These are phyloP conservation scores for Lachnellula cervina DNA, from an alignment of 2,329 filamentous ascomycete genomes.

Conservation along the genomic window DNA sequence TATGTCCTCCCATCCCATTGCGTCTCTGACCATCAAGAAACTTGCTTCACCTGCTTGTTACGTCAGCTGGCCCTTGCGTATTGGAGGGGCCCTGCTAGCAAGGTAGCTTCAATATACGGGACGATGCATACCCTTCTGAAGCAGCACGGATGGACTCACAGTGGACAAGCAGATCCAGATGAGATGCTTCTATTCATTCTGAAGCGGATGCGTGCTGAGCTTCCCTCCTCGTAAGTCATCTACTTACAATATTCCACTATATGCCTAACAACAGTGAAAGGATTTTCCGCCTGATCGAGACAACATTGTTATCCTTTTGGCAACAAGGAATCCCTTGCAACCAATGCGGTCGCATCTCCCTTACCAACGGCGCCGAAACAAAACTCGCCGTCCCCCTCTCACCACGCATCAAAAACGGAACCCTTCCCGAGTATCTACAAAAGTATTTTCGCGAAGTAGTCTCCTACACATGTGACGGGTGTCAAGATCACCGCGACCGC, in stretches of 20 bases:
- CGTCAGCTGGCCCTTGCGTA: slow-evolving; percentile 9
- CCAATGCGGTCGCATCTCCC: slow-evolving; percentile 22
- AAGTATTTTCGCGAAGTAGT: slow-evolving; percentile 22
- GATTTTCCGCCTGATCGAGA: slow-evolving; percentile 17
- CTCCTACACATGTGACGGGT: slow-evolving; percentile 26
- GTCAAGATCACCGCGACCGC: slow-evolving; percentile 14
- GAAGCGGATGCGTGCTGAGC: slow-evolving; percentile 21
- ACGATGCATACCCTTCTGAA: neutral
- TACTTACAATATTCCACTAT: neutral
- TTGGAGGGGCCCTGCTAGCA: slow-evolving; percentile 9
- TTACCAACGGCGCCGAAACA: slow-evolving; percentile 19
- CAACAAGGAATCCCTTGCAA: slow-evolving; percentile 20
- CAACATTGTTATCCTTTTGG: slow-evolving; percentile 15
- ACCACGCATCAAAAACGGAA: slow-evolving; percentile 14
- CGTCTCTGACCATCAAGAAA: neutral
- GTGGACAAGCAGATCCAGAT: slow-evolving; percentile 29
- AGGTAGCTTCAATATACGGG: slow-evolving; percentile 5
- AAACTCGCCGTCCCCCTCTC: slow-evolving; percentile 25
- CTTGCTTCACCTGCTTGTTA: slow-evolving; percentile 5
- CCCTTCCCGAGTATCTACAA: slow-evolving; percentile 21
- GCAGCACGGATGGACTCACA: slow-evolving; percentile 19
- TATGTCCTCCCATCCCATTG: slow-evolving; percentile 15
- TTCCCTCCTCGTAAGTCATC: slow-evolving; percentile 23
- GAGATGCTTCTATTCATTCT: slow-evolving; percentile 29
- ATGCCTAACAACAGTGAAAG: slow-evolving; percentile 6